Conservation (phyloP, 2,329 filamentous ascomycete species). For the Colletotrichum magnum region DNA sequence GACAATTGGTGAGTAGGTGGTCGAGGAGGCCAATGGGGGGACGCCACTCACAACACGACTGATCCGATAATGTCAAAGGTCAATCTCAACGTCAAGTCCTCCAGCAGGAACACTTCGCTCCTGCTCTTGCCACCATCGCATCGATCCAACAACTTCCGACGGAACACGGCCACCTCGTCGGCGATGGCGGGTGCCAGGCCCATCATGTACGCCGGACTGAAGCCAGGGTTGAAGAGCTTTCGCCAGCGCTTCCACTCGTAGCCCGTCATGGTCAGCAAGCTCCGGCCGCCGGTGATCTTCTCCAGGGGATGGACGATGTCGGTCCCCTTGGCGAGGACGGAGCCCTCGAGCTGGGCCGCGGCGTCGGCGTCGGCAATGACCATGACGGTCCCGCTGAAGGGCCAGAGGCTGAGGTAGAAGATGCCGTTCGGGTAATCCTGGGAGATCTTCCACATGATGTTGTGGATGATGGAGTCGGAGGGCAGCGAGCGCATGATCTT, state of each 20-base stretch:
- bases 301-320: slow-evolving; percentile 48
- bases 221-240: slow-evolving; percentile 52
- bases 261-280: slow-evolving; percentile 51
- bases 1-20: slow-evolving; percentile 36
- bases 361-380: slow-evolving; percentile 43
- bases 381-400: slow-evolving; percentile 42
- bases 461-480: slow-evolving; percentile 43
- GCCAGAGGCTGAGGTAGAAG: slow-evolving; percentile 49
- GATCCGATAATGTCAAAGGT: slow-evolving; percentile 57
- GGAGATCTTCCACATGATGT: slow-evolving; percentile 44
- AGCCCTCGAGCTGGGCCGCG: slow-evolving; percentile 45
- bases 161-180: slow-evolving; percentile 54
- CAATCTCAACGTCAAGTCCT: slow-evolving; percentile 53
- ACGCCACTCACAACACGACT: slow-evolving; percentile 46
- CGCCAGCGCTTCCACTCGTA: slow-evolving; percentile 48
- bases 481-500: slow-evolving; percentile 43
- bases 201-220: slow-evolving; percentile 53
- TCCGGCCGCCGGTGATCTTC: slow-evolving; percentile 49
- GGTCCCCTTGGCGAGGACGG: slow-evolving; percentile 43
- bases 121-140: neutral
- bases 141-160: slow-evolving; percentile 7
- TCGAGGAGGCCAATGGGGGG: too few relatives aligned
- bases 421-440: slow-evolving; percentile 31
- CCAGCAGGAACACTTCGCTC: slow-evolving; percentile 45
- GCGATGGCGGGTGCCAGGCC: slow-evolving; percentile 53